A percentile compares a stretch with the other conserved stretches of the same genome.
Conservation (phyloP, 768 basidiomycete species). For the Porpolomopsis calyptriformis region DNA sequence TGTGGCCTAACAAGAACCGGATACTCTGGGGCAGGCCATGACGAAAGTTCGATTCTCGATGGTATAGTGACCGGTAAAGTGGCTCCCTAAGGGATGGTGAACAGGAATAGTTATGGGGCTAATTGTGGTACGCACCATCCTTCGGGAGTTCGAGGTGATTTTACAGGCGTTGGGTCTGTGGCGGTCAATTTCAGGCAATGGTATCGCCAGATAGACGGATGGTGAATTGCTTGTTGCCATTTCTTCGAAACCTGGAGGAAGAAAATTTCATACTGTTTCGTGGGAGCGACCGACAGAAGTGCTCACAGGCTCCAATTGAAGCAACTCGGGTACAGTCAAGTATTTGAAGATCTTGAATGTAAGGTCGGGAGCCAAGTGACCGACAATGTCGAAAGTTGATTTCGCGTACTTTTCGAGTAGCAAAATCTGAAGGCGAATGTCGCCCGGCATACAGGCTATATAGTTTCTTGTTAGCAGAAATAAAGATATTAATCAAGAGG, state of each 20-base stretch:
- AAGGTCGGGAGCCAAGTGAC: constrained; percentile 55
- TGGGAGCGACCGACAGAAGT: constrained; percentile 26
- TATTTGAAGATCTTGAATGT: constrained; percentile 51
- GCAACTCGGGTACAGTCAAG: constrained; percentile 46
- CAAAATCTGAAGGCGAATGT: constrained; percentile 74
- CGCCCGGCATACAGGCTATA: constrained; percentile 70
- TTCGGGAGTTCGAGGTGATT: constrained; percentile 49
- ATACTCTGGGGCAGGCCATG: constrained; percentile 66
- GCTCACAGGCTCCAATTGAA: constrained; percentile 47
- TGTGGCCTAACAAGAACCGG: constrained; percentile 73
- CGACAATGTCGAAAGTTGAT: constrained; percentile 76
- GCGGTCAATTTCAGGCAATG: constrained; percentile 66
- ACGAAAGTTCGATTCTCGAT: constrained; percentile 77
- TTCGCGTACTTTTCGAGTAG: constrained; percentile 76
- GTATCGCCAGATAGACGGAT: constrained; percentile 67
- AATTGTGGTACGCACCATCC: constrained; percentile 49
- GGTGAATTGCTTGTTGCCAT: constrained; percentile 38
- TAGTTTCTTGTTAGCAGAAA: constrained; percentile 8
- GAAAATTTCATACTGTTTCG: constrained; percentile 32
- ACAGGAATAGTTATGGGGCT: background rate
- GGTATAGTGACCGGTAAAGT: constrained; percentile 70
- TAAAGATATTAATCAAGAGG: constrained; percentile 5
- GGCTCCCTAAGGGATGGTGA: constrained; percentile 29
- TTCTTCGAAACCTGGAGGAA: constrained; percentile 30
- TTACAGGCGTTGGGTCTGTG: constrained; percentile 58